Evolutionary conservation across 768 basidiomycete species (phyloP).

Genomic region (Melanogaster broomeanus): DNA sequence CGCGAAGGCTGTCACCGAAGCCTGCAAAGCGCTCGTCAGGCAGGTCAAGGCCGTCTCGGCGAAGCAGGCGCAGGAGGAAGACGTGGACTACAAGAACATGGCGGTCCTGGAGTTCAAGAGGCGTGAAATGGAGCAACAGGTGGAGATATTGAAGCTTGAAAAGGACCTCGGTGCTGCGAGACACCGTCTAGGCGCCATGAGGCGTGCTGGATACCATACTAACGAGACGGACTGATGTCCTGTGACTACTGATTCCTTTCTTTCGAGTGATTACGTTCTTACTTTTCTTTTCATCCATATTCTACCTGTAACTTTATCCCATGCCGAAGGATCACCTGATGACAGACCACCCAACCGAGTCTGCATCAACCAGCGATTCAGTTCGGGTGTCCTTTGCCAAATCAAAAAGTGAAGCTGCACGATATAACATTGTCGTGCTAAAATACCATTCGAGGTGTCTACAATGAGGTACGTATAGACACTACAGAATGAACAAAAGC

Average conservation of each 20-base stretch:
- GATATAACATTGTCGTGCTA: not conserved
- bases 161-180: slow-evolving; percentile 91
- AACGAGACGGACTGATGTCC: slow-evolving; percentile 67
- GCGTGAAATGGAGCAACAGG: slow-evolving; percentile 98
- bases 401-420: not conserved
- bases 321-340: not conserved
- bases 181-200: slow-evolving; percentile 80
- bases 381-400: not conserved
- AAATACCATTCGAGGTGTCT: not conserved
- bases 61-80: slow-evolving; percentile 75
- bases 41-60: slow-evolving; percentile 96
- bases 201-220: slow-evolving; percentile 87
- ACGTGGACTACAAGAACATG: slow-evolving; percentile 88
- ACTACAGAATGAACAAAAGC: not conserved
- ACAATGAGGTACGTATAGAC: not conserved
- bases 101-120: slow-evolving; percentile 94
- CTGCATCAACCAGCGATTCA: not conserved
- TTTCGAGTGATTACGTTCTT: slow-evolving; percentile 3
- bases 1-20: slow-evolving; percentile 96
- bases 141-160: slow-evolving; percentile 95
- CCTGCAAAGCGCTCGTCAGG: slow-evolving; percentile 93
- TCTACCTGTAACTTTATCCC: slow-evolving; percentile 28
- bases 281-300: slow-evolving; percentile 14
- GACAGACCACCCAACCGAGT: not conserved
- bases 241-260: not conserved